Evolutionary conservation across 441 rosid genomes (phyloP).

Genomic region (Gossypium laxum): DNA sequence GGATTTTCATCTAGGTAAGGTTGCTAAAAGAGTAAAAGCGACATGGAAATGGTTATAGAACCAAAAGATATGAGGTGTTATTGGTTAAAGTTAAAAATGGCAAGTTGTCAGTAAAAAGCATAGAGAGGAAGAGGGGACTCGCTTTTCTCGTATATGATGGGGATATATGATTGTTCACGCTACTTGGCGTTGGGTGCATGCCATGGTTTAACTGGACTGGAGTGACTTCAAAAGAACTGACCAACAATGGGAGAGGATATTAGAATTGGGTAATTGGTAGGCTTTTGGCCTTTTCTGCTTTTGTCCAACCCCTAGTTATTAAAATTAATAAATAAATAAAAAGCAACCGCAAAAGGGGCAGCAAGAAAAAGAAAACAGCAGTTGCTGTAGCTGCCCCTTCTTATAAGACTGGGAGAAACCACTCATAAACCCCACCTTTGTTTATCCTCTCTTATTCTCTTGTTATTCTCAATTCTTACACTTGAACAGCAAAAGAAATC

Average conservation of each 20-base stretch:
- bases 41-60: neutral
- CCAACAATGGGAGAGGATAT: neutral
- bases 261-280: slow-evolving; percentile 10
- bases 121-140: neutral
- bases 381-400: neutral
- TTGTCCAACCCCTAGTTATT: slow-evolving; percentile 18
- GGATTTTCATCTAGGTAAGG: neutral
- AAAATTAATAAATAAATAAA: neutral
- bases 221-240: slow-evolving; percentile 12
- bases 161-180: neutral
- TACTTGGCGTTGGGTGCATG: neutral
- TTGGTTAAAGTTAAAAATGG: neutral
- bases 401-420: slow-evolving; percentile 15
- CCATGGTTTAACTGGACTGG: neutral
- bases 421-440: slow-evolving; percentile 12
- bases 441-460: neutral
- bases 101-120: neutral
- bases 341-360: neutral
- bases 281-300: slow-evolving; percentile 36
- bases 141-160: slow-evolving; percentile 22
- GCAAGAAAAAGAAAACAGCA: neutral
- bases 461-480: neutral
- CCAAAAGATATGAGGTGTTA: neutral
- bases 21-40: neutral
- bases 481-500: neutral